A percentile compares a stretch with the other conserved stretches of the same genome.
Conservation (phyloP, 2,329 filamentous ascomycete genomes). For the Neospermospora avenae region DNA sequence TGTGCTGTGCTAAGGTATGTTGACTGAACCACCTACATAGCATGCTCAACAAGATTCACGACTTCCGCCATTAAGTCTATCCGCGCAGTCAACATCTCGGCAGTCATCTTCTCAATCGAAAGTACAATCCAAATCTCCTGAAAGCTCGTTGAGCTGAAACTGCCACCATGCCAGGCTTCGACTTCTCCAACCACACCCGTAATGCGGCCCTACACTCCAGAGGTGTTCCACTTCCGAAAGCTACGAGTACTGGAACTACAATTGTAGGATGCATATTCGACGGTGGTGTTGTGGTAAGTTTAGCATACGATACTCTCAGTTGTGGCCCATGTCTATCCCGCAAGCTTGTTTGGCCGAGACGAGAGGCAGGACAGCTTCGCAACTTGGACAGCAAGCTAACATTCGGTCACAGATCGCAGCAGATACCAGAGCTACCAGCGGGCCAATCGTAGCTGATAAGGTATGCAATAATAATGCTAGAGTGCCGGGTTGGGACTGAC, state of each 20-base stretch:
- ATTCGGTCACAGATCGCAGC: slow-evolving; percentile 71
- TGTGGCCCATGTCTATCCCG: not conserved
- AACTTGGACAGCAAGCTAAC: slow-evolving; percentile 17
- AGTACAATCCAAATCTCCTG: not conserved
- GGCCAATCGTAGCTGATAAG: slow-evolving; percentile 98
- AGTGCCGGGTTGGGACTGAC: not conserved
- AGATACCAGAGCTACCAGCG: slow-evolving; percentile 95
- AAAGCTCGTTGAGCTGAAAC: slow-evolving; percentile 21
- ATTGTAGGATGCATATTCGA: slow-evolving; percentile 98
- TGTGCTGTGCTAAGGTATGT: slow-evolving; percentile 1
- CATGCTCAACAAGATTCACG: not conserved
- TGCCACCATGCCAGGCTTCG: slow-evolving; percentile 85
- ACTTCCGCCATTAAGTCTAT: not conserved
- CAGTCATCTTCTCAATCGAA: not conserved
- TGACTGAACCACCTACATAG: not conserved
- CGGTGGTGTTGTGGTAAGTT: slow-evolving; percentile 85
- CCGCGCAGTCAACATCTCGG: not conserved
- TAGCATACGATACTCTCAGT: not conserved
- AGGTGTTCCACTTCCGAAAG: slow-evolving; percentile 93
- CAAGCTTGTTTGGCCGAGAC: not conserved
- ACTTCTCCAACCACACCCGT: slow-evolving; percentile 99
- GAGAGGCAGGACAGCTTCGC: not conserved
- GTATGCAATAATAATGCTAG: slow-evolving; percentile 38
- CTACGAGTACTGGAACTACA: slow-evolving; percentile 96
- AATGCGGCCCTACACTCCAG: slow-evolving; percentile 93